Base-by-base conservation (phyloP, 768 basidiomycete genomes). In the Phlebiopsis flavidoalba region DNA sequence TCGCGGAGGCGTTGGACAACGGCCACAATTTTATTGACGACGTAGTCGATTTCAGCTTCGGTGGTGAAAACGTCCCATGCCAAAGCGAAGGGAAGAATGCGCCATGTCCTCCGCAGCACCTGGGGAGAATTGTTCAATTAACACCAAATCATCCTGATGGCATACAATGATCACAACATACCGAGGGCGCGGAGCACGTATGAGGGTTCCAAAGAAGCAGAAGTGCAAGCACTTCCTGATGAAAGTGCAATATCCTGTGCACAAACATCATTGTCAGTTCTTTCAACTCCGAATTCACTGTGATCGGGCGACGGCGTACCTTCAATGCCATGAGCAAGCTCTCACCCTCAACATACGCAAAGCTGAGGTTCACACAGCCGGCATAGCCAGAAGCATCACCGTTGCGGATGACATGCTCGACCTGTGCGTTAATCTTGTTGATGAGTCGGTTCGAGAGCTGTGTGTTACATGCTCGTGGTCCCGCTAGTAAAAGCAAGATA, bases 51-150 rank as follows among this genome's bases (percentile, higher is more conserved):
- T 76, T 99, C 97, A 3, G 88, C 92, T 71, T 98, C 95, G 1
- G 97, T 99, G 17, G 96, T 98, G 75, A 99, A n/a, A 99, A 21
- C 97, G 87, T 24, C 97, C 97, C 62, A 99, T 90, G 50, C 97
- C 97, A 73, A 99, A 99, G 24, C 97, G 90, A 58, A 99, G 81
- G 17, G 94, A 96, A 17, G 95, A 97, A 72, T 99, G 97, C 0
- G 97, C 97, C 95, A 98, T 97, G 69, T 98, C 97, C 72, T 99
- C 97, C 26, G 95, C 94, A 37, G 96, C 93, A 66, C 93, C 91
- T 88, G 54, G 33, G 37, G 45, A 60, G 55, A 24, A 12, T 26
- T 15, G n/a, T 26, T 22, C 26, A 50, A 31, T 5, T 46, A 31
- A 45, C 17, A 19, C 53, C 19, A 37, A 37, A 24, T 10, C 35